A percentile compares a stretch with the other conserved stretches of the same genome.
Evolutionary conservation across 495 filamentous ascomycete genomes (phyloP).

Genomic region (Astrothelium macrocarpum): DNA sequence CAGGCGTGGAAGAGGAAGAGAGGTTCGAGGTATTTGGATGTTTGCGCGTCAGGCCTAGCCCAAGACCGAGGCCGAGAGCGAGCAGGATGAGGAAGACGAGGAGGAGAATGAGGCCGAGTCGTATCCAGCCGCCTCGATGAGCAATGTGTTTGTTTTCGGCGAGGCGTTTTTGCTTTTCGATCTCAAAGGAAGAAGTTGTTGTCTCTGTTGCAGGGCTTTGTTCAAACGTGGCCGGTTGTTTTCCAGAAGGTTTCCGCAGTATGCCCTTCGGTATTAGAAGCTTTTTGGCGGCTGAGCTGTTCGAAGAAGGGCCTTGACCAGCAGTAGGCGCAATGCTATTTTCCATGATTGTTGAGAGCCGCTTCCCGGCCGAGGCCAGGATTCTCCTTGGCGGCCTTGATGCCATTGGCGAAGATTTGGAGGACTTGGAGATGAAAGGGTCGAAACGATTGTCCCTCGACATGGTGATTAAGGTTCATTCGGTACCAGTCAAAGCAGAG

Average conservation of each 20-base stretch:
- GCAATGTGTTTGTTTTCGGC: conserved; percentile 19
- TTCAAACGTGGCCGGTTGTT: background rate
- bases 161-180: background rate
- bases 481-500: background rate
- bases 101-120: conserved; percentile 15
- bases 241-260: background rate
- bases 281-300: background rate
- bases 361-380: conserved; percentile 25
- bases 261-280: background rate
- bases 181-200: background rate
- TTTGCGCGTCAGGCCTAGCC: conserved; percentile 38
- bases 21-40: background rate
- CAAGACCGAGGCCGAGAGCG: conserved; percentile 43
- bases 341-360: conserved; percentile 30
- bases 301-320: conserved; percentile 1
- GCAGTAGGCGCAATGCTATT: conserved; percentile 8
- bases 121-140: conserved; percentile 26
- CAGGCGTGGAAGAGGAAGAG: background rate
- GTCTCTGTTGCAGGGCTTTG: conserved; percentile 6
- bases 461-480: background rate
- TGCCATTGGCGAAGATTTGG: conserved; percentile 2
- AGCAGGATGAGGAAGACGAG: conserved; percentile 39
- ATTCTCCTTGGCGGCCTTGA: conserved; percentile 18
- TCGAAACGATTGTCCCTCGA: background rate
- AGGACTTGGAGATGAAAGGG: background rate